Evolutionary conservation across 495 filamentous ascomycete genomes (phyloP), one percentile per base, ranked within the genome.

Genomic region (Patellaria atrata): DNA sequence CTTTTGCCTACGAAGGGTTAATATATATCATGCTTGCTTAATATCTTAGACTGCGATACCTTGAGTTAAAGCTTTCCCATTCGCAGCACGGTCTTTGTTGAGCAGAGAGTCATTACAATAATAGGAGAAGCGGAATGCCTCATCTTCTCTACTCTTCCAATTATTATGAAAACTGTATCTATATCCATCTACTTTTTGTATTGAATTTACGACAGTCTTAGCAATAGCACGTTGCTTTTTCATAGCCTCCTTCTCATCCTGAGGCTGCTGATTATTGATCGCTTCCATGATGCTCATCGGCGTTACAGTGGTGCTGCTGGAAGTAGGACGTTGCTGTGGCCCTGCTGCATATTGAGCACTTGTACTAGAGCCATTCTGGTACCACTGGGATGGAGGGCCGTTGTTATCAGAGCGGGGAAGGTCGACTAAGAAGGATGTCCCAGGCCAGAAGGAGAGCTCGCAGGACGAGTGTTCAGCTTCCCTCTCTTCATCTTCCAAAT

Each of bases 101-200:
- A 52, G 32, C 20, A 52, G 22, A n/a, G 46, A 49, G 41, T 52
- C 49, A 26, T 52, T 52, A 32, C 49, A 52, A 29, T 49, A 52
- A 27, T 52, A 52, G 16, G 49, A 52, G 37, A 49, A 52, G 6
- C 49, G 37, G 28, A 45, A 49, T 28, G 38, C 42, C 27, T 52
- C 44, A 26, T 52, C 49, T 15, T 52, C 49, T 5, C 49, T 13
- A 30, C 49, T 52, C 22, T 46, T 48, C 49, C 49, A 52, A 39
- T 47, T 52, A 19, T 52, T 52, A 23, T 52, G 49, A 39, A 52
- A 52, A 30, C 41, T 46, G 37, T 52, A 52, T 10, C 49, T 38
- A 27, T 38, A 52, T 7, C 49, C 49, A 24, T 52, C 49, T 7
- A 24, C 30, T 20, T 33, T 37, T 29, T 52, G 46, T 7, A 52